A percentile compares a stretch with the other conserved stretches of the same genome.
phyloP scores from a whole-genome alignment of 106 monocot species.

The Vanilla planifolia region DNA sequence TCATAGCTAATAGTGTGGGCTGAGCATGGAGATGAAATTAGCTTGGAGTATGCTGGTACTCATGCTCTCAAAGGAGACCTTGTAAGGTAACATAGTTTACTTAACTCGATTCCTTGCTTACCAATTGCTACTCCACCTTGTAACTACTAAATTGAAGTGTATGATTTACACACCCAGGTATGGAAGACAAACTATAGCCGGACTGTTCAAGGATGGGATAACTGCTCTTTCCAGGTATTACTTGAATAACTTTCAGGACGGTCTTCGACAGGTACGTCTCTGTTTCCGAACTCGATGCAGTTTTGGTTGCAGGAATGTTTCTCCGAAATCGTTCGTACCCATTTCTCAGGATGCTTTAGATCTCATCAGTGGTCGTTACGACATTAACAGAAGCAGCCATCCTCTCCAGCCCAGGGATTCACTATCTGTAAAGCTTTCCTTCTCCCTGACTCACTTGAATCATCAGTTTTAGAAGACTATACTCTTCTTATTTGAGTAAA shows the following conservation, averaged over 20 bases:
- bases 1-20: constrained; percentile 71
- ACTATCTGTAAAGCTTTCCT: constrained; percentile 38
- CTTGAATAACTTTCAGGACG: constrained; percentile 97
- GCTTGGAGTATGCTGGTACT: constrained; percentile 89
- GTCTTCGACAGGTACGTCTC: constrained; percentile 68
- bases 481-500: too few species aligned
- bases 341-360: constrained; percentile 74
- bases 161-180: constrained; percentile 63
- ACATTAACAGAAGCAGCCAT: constrained; percentile 34
- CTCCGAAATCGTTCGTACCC: background rate
- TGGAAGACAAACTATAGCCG: constrained; percentile 79
- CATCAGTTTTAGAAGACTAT: too few species aligned
- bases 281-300: background rate
- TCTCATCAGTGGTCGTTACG: constrained; percentile 77
- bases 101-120: too few species aligned
- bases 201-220: constrained; percentile 87
- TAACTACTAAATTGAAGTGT: background rate
- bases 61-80: constrained; percentile 87
- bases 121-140: too few species aligned
- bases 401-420: constrained; percentile 77
- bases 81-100: too few species aligned
- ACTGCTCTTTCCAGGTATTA: constrained; percentile 93
- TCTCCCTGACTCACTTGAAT: background rate
- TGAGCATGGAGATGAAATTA: constrained; percentile 93
- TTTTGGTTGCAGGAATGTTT: background rate